A percentile compares a stretch with the other conserved stretches of the same genome.
These are phyloP conservation scores for Beta macrorhiza DNA, from an alignment of 179 eudicot genomes.

Conservation along the genomic window DNA sequence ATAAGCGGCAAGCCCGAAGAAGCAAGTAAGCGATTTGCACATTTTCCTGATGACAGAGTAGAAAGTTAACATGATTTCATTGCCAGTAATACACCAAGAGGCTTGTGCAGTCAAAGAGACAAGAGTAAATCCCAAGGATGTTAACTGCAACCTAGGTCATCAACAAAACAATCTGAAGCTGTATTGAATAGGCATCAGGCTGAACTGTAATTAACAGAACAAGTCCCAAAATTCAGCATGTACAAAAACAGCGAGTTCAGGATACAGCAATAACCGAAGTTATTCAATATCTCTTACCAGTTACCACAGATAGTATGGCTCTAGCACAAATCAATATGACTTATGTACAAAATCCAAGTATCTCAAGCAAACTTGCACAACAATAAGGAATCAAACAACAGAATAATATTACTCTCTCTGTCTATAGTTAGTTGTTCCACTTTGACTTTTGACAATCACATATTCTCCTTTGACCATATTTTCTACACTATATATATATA, in stretches of 20 bases:
- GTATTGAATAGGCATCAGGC: not conserved
- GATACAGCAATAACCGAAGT: not conserved
- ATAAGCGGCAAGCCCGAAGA: constrained; percentile 90
- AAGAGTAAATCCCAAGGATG: not conserved
- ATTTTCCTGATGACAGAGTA: constrained; percentile 60
- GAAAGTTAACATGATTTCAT: constrained; percentile 3
- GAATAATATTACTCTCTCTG: not conserved
- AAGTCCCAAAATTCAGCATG: not conserved
- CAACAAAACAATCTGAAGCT: not conserved
- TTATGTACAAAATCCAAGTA: not conserved
- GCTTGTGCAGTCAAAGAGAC: constrained; percentile 9
- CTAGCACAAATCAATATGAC: not conserved
- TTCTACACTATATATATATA: too few relatives aligned
- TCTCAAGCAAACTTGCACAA: not conserved
- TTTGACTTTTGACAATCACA: too few relatives aligned
- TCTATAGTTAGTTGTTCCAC: too few relatives aligned
- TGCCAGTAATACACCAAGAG: constrained; percentile 7
- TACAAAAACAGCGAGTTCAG: not conserved
- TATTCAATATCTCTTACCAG: not conserved
- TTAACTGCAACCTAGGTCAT: not conserved
- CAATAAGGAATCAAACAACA: not conserved
- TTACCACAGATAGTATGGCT: not conserved
- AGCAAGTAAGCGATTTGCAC: constrained; percentile 91
- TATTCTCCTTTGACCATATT: too few relatives aligned
- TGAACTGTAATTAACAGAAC: not conserved